Conservation (phyloP, 768 basidiomycete genomes). For the Lentinus tigrinus region DNA sequence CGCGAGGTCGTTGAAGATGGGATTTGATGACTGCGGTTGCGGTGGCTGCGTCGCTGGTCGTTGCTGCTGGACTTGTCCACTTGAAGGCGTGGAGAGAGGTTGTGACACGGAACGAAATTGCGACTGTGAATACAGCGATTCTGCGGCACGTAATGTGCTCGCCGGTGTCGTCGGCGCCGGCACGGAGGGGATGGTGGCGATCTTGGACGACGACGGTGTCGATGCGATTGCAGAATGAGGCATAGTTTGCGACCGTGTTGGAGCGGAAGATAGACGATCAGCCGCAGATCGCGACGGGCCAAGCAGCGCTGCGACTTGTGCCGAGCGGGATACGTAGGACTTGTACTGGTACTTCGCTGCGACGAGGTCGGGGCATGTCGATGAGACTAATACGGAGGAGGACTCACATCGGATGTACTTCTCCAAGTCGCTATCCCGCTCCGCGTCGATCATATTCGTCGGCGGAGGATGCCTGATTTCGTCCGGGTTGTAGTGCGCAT, state of each 20-base stretch:
- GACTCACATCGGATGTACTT: conserved; percentile 81
- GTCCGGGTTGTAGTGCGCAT: conserved; percentile 79
- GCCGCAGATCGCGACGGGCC: conserved; percentile 31
- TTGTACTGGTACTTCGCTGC: conserved; percentile 83
- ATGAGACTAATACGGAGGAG: neutral
- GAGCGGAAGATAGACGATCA: conserved; percentile 8
- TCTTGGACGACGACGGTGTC: neutral
- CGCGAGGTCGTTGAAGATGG: conserved; percentile 26
- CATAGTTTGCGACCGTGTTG: conserved; percentile 24
- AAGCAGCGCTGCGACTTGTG: conserved; percentile 29
- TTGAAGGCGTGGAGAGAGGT: conserved; percentile 26
- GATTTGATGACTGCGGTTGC: conserved; percentile 4
- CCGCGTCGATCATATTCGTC: conserved; percentile 70
- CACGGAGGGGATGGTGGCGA: neutral
- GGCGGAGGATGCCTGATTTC: conserved; percentile 82
- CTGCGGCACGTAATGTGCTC: neutral
- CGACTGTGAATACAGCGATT: neutral
- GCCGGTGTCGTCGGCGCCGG: conserved; percentile 4
- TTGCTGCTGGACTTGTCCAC: conserved; percentile 3
- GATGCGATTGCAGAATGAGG: conserved; percentile 14
- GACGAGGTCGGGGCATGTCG: neutral
- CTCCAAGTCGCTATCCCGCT: conserved; percentile 88
- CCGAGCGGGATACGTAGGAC: conserved; percentile 49
- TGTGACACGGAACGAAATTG: conserved; percentile 35
- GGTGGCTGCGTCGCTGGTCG: conserved; percentile 1